Base-by-base conservation (phyloP, 2,329 filamentous ascomycete genomes). In the Dryadomyces quercus-mongolicae region DNA sequence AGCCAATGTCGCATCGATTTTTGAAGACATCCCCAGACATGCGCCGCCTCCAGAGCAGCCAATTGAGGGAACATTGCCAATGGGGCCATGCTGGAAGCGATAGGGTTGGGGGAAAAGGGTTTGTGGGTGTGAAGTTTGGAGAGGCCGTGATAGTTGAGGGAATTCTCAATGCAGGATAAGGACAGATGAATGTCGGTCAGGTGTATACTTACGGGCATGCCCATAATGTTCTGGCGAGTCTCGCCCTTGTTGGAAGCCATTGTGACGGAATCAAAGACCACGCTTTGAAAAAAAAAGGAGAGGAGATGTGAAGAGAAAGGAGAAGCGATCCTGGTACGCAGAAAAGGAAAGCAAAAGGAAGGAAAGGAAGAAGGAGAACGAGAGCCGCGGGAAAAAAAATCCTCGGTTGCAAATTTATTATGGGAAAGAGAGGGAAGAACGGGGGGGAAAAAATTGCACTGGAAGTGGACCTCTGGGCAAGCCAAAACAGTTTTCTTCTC, bases 191-290 rank as follows among this genome's bases (percentile, higher is more conserved):
- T 40, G 34, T 54, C 52, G 56, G 52, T 56, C 55, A 62, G n/a
- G n/a, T n/a, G n/a, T n/a, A 62, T 49, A 76, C 78, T 77, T 76
- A 84, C 81, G 70, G 79, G 78, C 78, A 84, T 83, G 78, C 81
- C 81, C 76, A 83, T 66, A 66, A 84, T 74, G 70, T 73, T 71
- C 66, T 78, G 72, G 60, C 78, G 71, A 65, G 73, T 71, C 64
- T 67, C 61, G n/a, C n/a, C n/a, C n/a, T n/a, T n/a, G n/a, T n/a
- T n/a, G n/a, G n/a, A n/a, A 70, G 77, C 72, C 78, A 81, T 82
- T 66, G 68, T 78, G 71, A 67, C 68, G 66, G 66, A 66, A 64
- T 71, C 68, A 70, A 70, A 70, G 65, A 68, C 67, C 62, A 68
- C 62, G 65, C 65, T 67, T 70, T 64, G 69, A 69, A 69, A 49